Percentiles rank a stretch among this genome's conserved stretches.
phyloP scores from a whole-genome alignment of 140 eudicot species.

The Anethum foeniculum region DNA sequence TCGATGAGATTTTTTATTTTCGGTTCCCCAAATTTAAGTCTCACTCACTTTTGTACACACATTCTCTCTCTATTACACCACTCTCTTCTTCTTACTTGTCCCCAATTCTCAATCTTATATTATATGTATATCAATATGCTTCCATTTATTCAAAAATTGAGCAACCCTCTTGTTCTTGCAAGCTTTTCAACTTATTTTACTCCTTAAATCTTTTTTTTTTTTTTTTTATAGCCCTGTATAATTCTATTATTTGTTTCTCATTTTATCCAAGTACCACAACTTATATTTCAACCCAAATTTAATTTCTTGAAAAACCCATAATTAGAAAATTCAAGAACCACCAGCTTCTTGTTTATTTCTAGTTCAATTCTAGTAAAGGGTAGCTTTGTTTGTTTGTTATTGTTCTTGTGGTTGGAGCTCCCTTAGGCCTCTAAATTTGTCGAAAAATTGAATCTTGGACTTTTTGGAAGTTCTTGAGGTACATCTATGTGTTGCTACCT shows the following conservation, averaged over 20 bases:
- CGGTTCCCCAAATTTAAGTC: background rate
- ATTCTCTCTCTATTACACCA: slow-evolving; percentile 5
- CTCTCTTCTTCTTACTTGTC: background rate
- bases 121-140: no score
- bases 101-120: background rate
- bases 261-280: background rate
- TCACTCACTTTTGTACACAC: background rate
- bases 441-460: slow-evolving; percentile 11
- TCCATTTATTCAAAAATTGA: background rate
- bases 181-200: background rate
- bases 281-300: background rate
- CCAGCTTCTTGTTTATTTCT: background rate
- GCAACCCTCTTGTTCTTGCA: background rate
- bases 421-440: slow-evolving; percentile 8
- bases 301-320: background rate
- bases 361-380: background rate
- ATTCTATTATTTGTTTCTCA: background rate
- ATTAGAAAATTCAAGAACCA: background rate
- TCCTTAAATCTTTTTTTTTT: slow-evolving; percentile 1
- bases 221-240: no score
- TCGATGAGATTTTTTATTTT: background rate
- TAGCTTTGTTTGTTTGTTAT: background rate
- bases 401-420: slow-evolving; percentile 5
- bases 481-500: background rate
- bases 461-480: background rate